Evolutionary conservation across 108 stramenopile genomes (phyloP).

Genomic region (Pseudonitzschia pungens): DNA sequence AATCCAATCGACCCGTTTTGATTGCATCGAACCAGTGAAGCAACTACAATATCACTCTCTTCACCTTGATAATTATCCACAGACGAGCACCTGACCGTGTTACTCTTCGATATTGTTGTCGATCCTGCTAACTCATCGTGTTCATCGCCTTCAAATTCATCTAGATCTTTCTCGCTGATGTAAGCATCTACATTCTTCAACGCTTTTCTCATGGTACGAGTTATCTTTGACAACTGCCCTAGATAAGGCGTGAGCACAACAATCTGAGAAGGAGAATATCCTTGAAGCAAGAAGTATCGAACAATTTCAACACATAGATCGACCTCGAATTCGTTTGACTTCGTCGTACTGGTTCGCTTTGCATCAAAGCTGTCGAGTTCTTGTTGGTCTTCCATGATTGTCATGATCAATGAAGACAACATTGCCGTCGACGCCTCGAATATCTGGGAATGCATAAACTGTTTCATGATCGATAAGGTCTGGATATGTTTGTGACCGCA

Average conservation of each 20-base stretch:
- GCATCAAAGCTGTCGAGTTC: conserved; percentile 5
- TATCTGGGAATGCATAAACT: conserved; percentile 31
- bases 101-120: background rate
- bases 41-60: conserved; percentile 83
- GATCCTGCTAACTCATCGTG: conserved; percentile 7
- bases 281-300: conserved; percentile 50
- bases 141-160: conserved; percentile 32
- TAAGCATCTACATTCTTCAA: conserved; percentile 34
- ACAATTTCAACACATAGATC: conserved; percentile 47
- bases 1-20: conserved; percentile 74
- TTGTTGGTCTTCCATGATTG: conserved; percentile 32
- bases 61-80: conserved; percentile 93
- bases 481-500: conserved; percentile 49
- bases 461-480: conserved; percentile 40
- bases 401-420: conserved; percentile 50
- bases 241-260: conserved; percentile 52
- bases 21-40: conserved; percentile 74
- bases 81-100: conserved; percentile 40
- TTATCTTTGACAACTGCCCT: conserved; percentile 44
- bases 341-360: background rate
- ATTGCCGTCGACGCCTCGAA: conserved; percentile 33
- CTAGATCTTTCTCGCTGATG: conserved; percentile 38
- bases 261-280: conserved; percentile 38
- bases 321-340: conserved; percentile 43
- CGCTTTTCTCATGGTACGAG: conserved; percentile 21